Conservation (phyloP, 192 early-diverging fungal genomes). For the Mycoemilia scoparia region DNA sequence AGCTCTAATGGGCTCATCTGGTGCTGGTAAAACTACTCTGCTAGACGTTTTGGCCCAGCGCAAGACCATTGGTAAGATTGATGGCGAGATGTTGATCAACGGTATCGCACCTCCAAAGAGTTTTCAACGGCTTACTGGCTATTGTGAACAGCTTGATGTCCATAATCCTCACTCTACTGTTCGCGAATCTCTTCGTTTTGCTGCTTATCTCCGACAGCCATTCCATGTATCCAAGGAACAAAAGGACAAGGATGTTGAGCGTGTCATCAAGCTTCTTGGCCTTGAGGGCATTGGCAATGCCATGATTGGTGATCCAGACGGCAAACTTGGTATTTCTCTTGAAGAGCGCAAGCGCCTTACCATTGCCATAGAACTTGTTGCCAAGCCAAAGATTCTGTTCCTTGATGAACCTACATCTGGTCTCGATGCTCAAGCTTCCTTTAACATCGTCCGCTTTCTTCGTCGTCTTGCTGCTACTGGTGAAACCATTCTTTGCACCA, state of each 20-base stretch:
- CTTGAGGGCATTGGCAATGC: slow-evolving; percentile 47
- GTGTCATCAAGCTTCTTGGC: slow-evolving; percentile 52
- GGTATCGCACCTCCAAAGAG: slow-evolving; percentile 17
- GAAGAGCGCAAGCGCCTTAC: slow-evolving; percentile 71
- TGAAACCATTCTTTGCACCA: slow-evolving; percentile 52
- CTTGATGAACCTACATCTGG: slow-evolving; percentile 78
- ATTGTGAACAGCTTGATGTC: slow-evolving; percentile 57
- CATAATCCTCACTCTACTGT: slow-evolving; percentile 44
- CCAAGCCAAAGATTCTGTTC: slow-evolving; percentile 62
- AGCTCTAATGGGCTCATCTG: slow-evolving; percentile 54
- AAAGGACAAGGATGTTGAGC: slow-evolving; percentile 49
- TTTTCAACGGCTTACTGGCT: slow-evolving; percentile 33
- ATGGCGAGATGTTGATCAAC: slow-evolving; percentile 39
- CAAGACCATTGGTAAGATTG: slow-evolving; percentile 36
- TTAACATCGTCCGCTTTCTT: slow-evolving; percentile 51
- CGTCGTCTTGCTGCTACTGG: slow-evolving; percentile 38
- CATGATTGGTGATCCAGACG: slow-evolving; percentile 47
- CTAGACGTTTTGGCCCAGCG: slow-evolving; percentile 48
- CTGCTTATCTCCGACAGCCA: slow-evolving; percentile 51
- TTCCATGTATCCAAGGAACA: slow-evolving; percentile 33
- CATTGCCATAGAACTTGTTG: slow-evolving; percentile 64
- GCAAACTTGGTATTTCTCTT: slow-evolving; percentile 53
- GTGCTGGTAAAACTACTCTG: slow-evolving; percentile 54
- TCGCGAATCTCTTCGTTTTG: slow-evolving; percentile 57
- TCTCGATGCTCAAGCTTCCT: slow-evolving; percentile 50